Percentiles rank a stretch among this genome's conserved stretches.
These are phyloP conservation scores for Lactarius sp. DNA, from an alignment of 768 basidiomycete genomes.

Conservation along the genomic window DNA sequence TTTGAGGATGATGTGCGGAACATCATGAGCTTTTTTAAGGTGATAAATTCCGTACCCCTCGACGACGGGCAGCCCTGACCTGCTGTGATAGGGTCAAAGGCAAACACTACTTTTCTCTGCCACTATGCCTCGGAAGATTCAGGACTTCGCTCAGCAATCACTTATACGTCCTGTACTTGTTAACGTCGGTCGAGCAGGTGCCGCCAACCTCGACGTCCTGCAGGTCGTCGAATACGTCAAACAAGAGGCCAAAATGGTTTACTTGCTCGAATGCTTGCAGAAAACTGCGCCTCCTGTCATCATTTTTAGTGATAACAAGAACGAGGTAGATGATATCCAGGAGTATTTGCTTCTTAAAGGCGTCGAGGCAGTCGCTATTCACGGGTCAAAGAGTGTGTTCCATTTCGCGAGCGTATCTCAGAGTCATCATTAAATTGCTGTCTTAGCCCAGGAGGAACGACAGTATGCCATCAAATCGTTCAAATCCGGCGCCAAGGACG, in stretches of 20 bases:
- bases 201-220: slow-evolving; percentile 93
- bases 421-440: not conserved
- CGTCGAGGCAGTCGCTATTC: slow-evolving; percentile 97
- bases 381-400: slow-evolving; percentile 88
- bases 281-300: slow-evolving; percentile 98
- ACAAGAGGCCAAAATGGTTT: slow-evolving; percentile 99
- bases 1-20: slow-evolving; percentile 99
- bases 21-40: slow-evolving; percentile 99
- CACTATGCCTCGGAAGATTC: slow-evolving; percentile 98
- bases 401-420: not conserved
- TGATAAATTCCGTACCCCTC: slow-evolving; percentile 29
- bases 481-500: slow-evolving; percentile 95
- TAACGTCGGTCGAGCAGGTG: slow-evolving; percentile 97
- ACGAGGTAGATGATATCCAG: slow-evolving; percentile 99
- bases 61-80: not conserved
- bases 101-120: slow-evolving; percentile 98
- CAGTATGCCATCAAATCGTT: slow-evolving; percentile 99
- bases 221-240: slow-evolving; percentile 99
- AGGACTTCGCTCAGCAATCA: slow-evolving; percentile 96
- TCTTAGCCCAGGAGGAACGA: slow-evolving; percentile 90
- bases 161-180: slow-evolving; percentile 93
- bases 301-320: slow-evolving; percentile 98
- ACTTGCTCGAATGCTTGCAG: slow-evolving; percentile 93
- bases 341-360: slow-evolving; percentile 96
- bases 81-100: slow-evolving; percentile 66